Evolutionary conservation across 805 yeast species (phyloP).

Genomic region (Candida golubevii): DNA sequence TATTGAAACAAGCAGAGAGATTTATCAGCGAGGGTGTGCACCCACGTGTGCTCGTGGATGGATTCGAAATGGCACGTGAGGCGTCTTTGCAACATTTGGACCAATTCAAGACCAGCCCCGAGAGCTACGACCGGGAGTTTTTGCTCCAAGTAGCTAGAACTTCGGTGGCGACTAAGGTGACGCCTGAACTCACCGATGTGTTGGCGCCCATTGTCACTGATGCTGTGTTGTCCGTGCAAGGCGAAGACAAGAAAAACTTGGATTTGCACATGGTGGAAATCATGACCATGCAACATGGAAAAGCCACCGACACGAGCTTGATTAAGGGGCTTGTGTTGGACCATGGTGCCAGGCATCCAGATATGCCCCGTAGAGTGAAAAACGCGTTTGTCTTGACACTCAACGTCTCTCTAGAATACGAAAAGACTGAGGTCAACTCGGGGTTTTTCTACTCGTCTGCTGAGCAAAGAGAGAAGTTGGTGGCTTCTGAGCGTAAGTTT

Average conservation of each 20-base stretch:
- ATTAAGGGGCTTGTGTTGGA: constrained; percentile 89
- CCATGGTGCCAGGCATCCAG: constrained; percentile 99
- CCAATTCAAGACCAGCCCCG: constrained; percentile 50
- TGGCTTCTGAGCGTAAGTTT: constrained; percentile 87
- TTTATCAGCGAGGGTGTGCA: constrained; percentile 91
- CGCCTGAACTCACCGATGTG: constrained; percentile 68
- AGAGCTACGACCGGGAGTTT: constrained; percentile 75
- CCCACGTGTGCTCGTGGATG: constrained; percentile 91
- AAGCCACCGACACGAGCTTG: constrained; percentile 77
- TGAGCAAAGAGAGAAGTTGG: constrained; percentile 92
- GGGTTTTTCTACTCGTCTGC: constrained; percentile 93
- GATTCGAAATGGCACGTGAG: constrained; percentile 85
- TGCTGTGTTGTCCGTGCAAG: constrained; percentile 78
- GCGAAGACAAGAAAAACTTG: constrained; percentile 44
- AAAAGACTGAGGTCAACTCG: constrained; percentile 95
- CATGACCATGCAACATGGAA: constrained; percentile 95
- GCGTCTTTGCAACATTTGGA: constrained; percentile 69
- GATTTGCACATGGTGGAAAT: constrained; percentile 97
- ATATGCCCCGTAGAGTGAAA: constrained; percentile 86
- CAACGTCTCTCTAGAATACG: constrained; percentile 93
- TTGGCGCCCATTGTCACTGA: constrained; percentile 94
- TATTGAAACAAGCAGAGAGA: constrained; percentile 91
- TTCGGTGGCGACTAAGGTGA: constrained; percentile 83
- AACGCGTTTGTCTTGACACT: constrained; percentile 84
- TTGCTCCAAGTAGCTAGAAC: constrained; percentile 89